phyloP scores from a whole-genome alignment of 2,329 filamentous ascomycete species.

The Pyricularia grisea region DNA sequence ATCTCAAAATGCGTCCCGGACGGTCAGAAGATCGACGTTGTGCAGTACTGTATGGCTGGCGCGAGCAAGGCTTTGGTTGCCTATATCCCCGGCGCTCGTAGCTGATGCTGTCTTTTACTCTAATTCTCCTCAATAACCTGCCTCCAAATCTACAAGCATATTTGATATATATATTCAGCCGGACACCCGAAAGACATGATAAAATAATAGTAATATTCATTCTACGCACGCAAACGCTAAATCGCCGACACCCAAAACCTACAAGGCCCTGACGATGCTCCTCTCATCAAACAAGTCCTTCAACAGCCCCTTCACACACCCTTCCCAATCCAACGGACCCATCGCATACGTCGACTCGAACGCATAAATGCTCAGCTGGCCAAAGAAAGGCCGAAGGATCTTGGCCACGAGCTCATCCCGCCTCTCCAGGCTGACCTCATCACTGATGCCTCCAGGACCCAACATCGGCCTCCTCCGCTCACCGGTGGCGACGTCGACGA shows the following conservation, averaged over 20 bases:
- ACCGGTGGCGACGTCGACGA: slow-evolving; percentile 23
- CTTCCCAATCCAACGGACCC: slow-evolving; percentile 55
- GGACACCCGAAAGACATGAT: background rate
- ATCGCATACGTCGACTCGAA: slow-evolving; percentile 93
- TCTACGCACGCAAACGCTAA: background rate
- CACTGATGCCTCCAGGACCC: slow-evolving; percentile 42
- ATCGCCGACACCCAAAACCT: slow-evolving; percentile 8
- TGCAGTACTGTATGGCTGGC: slow-evolving; percentile 87
- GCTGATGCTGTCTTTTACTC: background rate
- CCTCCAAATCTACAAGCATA: background rate
- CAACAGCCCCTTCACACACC: slow-evolving; percentile 55
- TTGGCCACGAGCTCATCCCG: slow-evolving; percentile 64
- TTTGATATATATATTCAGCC: background rate
- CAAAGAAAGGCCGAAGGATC: slow-evolving; percentile 80
- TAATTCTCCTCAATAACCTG: background rate
- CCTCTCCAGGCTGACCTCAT: slow-evolving; percentile 47
- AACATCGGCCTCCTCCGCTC: slow-evolving; percentile 36
- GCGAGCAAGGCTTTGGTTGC: slow-evolving; percentile 76
- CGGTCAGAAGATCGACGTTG: slow-evolving; percentile 55
- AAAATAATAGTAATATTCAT: background rate
- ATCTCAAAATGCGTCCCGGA: slow-evolving; percentile 49
- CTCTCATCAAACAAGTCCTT: slow-evolving; percentile 73
- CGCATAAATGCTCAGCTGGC: slow-evolving; percentile 81
- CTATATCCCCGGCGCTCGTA: slow-evolving; percentile 35
- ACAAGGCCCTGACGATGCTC: slow-evolving; percentile 53